Percentiles rank a stretch among this genome's conserved stretches.
Evolutionary conservation across 352 stramenopile genomes (phyloP).

Genomic region (Blastocystis sp.): DNA sequence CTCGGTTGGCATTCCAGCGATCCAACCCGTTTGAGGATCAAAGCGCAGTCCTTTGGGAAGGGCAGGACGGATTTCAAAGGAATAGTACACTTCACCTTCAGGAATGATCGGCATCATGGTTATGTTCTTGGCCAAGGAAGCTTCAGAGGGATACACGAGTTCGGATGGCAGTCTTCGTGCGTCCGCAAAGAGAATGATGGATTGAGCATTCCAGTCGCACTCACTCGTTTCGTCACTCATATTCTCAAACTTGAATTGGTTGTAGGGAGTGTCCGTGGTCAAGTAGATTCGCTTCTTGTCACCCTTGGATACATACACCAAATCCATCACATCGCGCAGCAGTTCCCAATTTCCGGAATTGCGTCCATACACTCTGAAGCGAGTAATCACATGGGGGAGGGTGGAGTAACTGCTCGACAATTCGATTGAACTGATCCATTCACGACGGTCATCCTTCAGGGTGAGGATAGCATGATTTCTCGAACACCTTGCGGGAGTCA

Average conservation of each 20-base stretch:
- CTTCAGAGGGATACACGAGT: neutral
- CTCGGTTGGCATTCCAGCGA: neutral
- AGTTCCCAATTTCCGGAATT: neutral
- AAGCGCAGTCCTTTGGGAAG: neutral
- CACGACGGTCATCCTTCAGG: neutral
- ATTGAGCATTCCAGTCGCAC: neutral
- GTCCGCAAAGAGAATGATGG: neutral
- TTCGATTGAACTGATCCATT: conserved; percentile 6
- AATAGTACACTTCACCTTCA: neutral
- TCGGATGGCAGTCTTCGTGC: neutral
- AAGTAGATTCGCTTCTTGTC: neutral
- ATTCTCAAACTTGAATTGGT: conserved; percentile 30
- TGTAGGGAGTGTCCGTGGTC: neutral
- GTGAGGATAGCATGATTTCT: neutral
- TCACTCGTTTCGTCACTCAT: neutral
- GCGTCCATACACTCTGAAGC: neutral
- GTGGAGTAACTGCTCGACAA: neutral
- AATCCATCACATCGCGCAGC: neutral
- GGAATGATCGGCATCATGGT: neutral
- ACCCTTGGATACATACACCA: neutral
- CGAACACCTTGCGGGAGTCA: neutral
- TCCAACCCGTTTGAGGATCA: neutral
- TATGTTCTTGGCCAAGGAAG: neutral
- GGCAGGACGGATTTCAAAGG: neutral
- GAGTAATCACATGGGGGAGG: neutral